Percentiles rank a stretch among this genome's conserved stretches.
phyloP scores from a whole-genome alignment of 768 basidiomycete species.

The Russula vinacea region DNA sequence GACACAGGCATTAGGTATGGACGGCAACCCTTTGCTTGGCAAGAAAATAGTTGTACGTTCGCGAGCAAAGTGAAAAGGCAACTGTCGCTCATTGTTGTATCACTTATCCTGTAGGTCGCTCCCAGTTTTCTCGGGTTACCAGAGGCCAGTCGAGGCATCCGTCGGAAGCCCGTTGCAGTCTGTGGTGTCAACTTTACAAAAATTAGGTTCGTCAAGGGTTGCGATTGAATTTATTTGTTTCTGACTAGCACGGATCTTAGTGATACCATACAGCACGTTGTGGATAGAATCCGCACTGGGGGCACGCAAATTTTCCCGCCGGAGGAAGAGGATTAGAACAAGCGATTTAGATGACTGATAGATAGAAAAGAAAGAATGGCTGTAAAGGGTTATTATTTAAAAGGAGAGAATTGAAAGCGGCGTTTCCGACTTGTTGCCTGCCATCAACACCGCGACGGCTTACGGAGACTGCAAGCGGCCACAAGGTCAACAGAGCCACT shows the following conservation, averaged over 20 bases:
- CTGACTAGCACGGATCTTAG: conserved; percentile 5
- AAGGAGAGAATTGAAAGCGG: conserved; percentile 1
- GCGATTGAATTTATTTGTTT: not conserved
- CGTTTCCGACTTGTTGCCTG: conserved; percentile 17
- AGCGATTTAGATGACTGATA: not conserved
- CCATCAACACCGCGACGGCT: conserved; percentile 30
- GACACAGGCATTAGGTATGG: not conserved
- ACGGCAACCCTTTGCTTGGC: conserved; percentile 6
- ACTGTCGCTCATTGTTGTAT: not conserved
- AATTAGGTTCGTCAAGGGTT: conserved; percentile 7
- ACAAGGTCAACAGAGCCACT: conserved; percentile 30
- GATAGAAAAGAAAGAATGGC: not conserved
- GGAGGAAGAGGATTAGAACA: not conserved
- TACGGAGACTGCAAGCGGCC: conserved; percentile 27
- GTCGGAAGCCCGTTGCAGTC: not conserved
- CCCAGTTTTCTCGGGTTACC: conserved; percentile 20
- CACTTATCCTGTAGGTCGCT: conserved; percentile 20
- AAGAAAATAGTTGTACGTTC: conserved; percentile 18
- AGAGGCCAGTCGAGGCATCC: conserved; percentile 1
- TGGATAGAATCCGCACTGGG: not conserved
- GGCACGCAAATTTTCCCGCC: conserved; percentile 5
- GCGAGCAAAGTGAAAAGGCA: no score
- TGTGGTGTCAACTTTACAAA: conserved; percentile 4
- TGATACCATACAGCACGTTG: not conserved
- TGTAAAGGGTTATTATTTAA: conserved; percentile 15